These are phyloP conservation scores for Synchytrium microbalum DNA, from an alignment of 371 early-diverging fungal species.

Conservation along the genomic window DNA sequence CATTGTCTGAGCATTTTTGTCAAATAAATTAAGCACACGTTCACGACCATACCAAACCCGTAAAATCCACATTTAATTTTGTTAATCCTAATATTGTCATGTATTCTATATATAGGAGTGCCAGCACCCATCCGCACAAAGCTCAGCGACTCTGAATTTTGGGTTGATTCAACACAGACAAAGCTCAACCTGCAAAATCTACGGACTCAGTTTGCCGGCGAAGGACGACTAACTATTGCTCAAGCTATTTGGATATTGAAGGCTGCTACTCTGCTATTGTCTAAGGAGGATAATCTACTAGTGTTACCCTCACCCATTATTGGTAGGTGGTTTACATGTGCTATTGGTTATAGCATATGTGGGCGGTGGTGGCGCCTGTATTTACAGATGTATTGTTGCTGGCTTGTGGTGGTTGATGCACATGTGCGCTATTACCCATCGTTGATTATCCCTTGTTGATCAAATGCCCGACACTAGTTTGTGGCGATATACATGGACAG, in stretches of 20 bases:
- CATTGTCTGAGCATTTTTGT: no score
- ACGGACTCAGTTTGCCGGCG: constrained; percentile 78
- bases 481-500: constrained; percentile 99
- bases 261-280: constrained; percentile 65
- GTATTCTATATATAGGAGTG: constrained; percentile 29
- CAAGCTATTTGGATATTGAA: constrained; percentile 82
- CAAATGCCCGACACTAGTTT: no score
- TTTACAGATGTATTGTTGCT: no score
- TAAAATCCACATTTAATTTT: not conserved
- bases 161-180: constrained; percentile 41
- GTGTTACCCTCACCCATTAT: constrained; percentile 87
- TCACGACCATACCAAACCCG: no score
- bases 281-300: constrained; percentile 73
- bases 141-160: constrained; percentile 58
- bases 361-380: not conserved
- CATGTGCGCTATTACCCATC: no score
- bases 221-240: constrained; percentile 83
- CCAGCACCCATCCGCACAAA: constrained; percentile 37
- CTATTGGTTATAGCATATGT: not conserved
- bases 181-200: constrained; percentile 72
- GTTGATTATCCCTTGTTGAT: no score
- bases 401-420: no score
- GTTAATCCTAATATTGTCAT: not conserved
- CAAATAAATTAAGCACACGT: no score
- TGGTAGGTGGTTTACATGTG: constrained; percentile 34